Base-by-base conservation (phyloP, 108 stramenopile species). In the Fistulifera pelliculosa region DNA sequence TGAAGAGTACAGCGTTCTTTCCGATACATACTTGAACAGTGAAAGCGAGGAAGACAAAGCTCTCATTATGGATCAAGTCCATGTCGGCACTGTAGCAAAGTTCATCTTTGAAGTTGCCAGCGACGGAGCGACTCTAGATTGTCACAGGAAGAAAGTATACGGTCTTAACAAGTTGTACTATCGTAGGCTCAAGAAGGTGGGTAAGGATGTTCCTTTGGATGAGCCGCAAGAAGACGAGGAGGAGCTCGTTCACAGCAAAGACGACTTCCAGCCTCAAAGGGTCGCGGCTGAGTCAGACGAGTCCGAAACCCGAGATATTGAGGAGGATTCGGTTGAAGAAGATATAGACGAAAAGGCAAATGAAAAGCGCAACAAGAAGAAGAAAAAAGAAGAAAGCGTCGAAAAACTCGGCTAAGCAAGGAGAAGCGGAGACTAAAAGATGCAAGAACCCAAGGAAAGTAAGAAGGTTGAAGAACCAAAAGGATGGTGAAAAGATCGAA, bases 41-140 rank as follows among this genome's bases (percentile, higher is more conserved):
- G 54, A 28, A 12, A 47, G 42, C 15, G 24, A 41, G 15, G 52
- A 57, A 26, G 55, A n/a, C 7, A 26, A 44, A 13, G 6, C 53
- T 0, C 54, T 78, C 38, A 66, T 79, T 17, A 70, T 90, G 17
- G 54, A 73, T 4, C 74, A 89, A 41, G 93, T 91, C 17, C 89
- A 94, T 56, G 88, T 94, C 14, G 83, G 80, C 18, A 87, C 68
- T 17, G 75, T 94, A 15, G 83, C 80, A 4, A 62, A 85, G 23
- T 89, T 89, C 58, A 69, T 94, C 13, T 94, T 94, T 62, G 75
- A 77, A 35, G 49, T 91, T 14, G 93, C 77, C 11, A 86, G 84
- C 54, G 83, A 88, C 49, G 50, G 58, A 17, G 83, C 73, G 25
- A 89, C 89, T 0, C 72, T 64, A 14, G 87, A 83, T 40, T 28